These are phyloP conservation scores for Brassica incana DNA, from an alignment of 345 rosid genomes.

Conservation along the genomic window DNA sequence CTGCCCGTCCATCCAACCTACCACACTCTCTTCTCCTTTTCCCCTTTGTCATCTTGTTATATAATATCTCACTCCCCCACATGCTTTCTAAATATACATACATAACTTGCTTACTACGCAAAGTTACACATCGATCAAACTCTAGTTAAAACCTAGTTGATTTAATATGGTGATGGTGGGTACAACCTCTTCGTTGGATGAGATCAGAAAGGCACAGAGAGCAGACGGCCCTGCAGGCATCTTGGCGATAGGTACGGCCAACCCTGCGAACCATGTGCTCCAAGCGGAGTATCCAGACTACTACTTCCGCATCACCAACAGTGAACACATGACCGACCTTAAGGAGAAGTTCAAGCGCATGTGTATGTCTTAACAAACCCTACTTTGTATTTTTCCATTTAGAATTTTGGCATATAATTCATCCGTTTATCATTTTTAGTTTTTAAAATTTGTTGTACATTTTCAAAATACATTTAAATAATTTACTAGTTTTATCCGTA, in stretches of 20 bases:
- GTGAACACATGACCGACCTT: slow-evolving; percentile 73
- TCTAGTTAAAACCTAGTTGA: neutral
- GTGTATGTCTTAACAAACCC: slow-evolving; percentile 44
- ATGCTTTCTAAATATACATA: neutral
- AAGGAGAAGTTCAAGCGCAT: slow-evolving; percentile 73
- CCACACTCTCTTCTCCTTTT: slow-evolving; percentile 27
- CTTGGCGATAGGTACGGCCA: slow-evolving; percentile 69
- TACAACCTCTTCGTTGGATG: slow-evolving; percentile 41
- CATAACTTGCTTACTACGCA: slow-evolving; percentile 3
- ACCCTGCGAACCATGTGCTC: slow-evolving; percentile 50
- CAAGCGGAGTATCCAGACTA: slow-evolving; percentile 67
- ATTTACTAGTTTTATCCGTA: too few relatives aligned
- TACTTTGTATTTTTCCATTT: neutral
- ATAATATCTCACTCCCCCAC: slow-evolving; percentile 8
- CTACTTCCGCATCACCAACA: slow-evolving; percentile 68
- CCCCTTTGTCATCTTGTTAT: slow-evolving; percentile 5
- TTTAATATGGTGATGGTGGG: slow-evolving; percentile 27
- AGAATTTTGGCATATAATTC: neutral
- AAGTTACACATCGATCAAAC: neutral
- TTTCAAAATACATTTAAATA: neutral
- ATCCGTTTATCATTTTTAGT: neutral
- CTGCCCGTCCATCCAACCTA: slow-evolving; percentile 58
- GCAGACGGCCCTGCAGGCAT: slow-evolving; percentile 63
- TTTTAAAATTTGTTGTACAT: too few relatives aligned
- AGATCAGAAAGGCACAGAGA: slow-evolving; percentile 59